A percentile compares a stretch with the other conserved stretches of the same genome.
Conservation (phyloP, 2,329 filamentous ascomycete genomes). For the Pseudohalonectria lignicola region DNA sequence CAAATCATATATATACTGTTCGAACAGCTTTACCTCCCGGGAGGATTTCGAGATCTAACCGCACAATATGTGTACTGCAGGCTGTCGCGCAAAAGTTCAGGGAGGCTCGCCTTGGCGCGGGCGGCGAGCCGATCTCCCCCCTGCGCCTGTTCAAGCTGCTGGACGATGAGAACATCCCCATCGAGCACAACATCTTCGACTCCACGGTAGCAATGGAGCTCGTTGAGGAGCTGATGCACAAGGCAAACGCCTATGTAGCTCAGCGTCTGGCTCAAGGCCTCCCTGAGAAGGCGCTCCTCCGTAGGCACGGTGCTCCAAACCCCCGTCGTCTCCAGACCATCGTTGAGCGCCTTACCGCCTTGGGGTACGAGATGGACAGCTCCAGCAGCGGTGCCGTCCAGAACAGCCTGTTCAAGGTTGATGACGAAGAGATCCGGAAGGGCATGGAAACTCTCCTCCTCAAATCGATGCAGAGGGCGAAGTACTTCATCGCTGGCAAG, state of each 20-base stretch:
- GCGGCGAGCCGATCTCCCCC: slow-evolving; percentile 68
- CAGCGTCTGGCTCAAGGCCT: slow-evolving; percentile 69
- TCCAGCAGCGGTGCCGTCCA: slow-evolving; percentile 84
- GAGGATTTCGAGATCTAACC: no score
- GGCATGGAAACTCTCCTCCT: slow-evolving; percentile 94
- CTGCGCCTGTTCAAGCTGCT: slow-evolving; percentile 86
- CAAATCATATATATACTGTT: no score
- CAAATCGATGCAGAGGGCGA: slow-evolving; percentile 93
- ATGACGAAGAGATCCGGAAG: slow-evolving; percentile 82
- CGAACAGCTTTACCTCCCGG: no score
- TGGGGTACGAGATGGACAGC: slow-evolving; percentile 83
- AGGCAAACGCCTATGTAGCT: slow-evolving; percentile 82
- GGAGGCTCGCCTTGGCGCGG: slow-evolving; percentile 73
- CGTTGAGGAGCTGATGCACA: slow-evolving; percentile 90
- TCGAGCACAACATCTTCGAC: slow-evolving; percentile 93
- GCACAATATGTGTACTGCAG: no score
- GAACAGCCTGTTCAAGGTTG: slow-evolving; percentile 88
- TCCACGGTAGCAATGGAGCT: slow-evolving; percentile 82
- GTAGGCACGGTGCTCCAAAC: slow-evolving; percentile 77
- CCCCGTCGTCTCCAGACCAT: slow-evolving; percentile 82
- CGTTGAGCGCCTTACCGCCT: slow-evolving; percentile 81
- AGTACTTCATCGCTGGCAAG: slow-evolving; percentile 84
- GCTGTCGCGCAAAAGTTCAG: slow-evolving; percentile 82
- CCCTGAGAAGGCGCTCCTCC: slow-evolving; percentile 85
- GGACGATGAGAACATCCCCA: slow-evolving; percentile 95